phyloP scores from a whole-genome alignment of 805 yeast genomes.

The Millerozyma acaciae region DNA sequence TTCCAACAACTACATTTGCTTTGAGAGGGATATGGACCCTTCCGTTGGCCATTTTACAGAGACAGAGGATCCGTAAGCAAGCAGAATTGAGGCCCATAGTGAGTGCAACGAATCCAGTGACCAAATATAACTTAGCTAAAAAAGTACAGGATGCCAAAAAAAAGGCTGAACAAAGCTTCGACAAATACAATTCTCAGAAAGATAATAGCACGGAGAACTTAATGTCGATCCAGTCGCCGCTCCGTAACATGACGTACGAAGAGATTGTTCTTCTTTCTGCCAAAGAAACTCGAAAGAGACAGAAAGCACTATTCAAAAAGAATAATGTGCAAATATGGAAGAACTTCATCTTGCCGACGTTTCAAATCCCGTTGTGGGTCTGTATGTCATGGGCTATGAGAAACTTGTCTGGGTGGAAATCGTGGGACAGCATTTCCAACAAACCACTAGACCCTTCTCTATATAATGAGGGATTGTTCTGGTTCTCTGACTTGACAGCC shows the following conservation, averaged over 20 bases:
- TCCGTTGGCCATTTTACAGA: slow-evolving; percentile 73
- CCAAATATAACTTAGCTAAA: slow-evolving; percentile 53
- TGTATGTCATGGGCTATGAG: slow-evolving; percentile 72
- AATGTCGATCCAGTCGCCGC: slow-evolving; percentile 21
- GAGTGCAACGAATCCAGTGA: slow-evolving; percentile 70
- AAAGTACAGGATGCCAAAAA: slow-evolving; percentile 37
- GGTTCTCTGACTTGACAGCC: slow-evolving; percentile 59
- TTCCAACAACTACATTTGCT: slow-evolving; percentile 68
- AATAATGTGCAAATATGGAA: slow-evolving; percentile 79
- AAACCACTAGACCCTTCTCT: slow-evolving; percentile 49
- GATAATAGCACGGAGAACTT: slow-evolving; percentile 1
- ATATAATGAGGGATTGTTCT: slow-evolving; percentile 51
- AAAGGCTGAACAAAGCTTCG: slow-evolving; percentile 12
- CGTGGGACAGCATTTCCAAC: slow-evolving; percentile 38
- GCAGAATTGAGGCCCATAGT: slow-evolving; percentile 67
- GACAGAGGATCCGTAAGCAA: slow-evolving; percentile 68
- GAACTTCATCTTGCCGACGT: slow-evolving; percentile 65
- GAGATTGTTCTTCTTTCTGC: slow-evolving; percentile 71
- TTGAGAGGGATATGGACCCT: slow-evolving; percentile 65
- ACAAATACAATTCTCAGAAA: too few species aligned
- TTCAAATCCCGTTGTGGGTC: slow-evolving; percentile 88
- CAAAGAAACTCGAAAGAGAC: slow-evolving; percentile 75
- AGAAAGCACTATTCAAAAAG: slow-evolving; percentile 62
- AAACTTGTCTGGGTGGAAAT: slow-evolving; percentile 65
- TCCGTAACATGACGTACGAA: slow-evolving; percentile 58